Percentiles rank a stretch among this genome's conserved stretches.
phyloP scores from a whole-genome alignment of 306 rosid genomes.

The Trifolium repens region DNA sequence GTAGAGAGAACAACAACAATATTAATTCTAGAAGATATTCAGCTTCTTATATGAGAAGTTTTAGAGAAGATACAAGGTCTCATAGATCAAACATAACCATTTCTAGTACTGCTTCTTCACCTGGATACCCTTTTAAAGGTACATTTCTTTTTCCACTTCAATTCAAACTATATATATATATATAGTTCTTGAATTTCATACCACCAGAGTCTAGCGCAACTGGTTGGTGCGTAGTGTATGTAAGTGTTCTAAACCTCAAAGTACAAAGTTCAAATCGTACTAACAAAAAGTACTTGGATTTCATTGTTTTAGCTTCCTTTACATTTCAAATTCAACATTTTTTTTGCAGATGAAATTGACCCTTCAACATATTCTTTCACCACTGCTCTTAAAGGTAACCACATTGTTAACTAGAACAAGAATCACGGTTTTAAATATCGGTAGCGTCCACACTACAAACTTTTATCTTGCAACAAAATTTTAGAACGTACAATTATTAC shows the following conservation, averaged over 20 bases:
- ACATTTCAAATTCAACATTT: not conserved
- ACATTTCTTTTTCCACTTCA: not conserved
- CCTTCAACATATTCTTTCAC: conserved; percentile 95
- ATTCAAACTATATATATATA: conserved; percentile 3
- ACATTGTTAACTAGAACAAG: conserved; percentile 1
- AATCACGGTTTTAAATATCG: not conserved
- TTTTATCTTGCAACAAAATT: not conserved
- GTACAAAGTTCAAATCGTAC: not conserved
- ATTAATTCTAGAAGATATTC: conserved; percentile 70
- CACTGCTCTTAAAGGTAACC: conserved; percentile 81
- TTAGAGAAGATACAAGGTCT: conserved; percentile 87
- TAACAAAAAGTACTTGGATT: not conserved
- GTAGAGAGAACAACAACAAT: conserved; percentile 48
- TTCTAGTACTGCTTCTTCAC: conserved; percentile 94
- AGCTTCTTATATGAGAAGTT: conserved; percentile 86
- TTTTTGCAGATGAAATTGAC: conserved; percentile 86
- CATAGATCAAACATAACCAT: conserved; percentile 79
- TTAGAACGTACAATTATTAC: not conserved
- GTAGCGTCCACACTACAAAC: not conserved
- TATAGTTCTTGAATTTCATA: not conserved
- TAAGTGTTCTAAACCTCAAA: not conserved
- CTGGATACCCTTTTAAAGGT: conserved; percentile 87
- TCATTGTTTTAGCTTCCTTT: conserved; percentile 8
- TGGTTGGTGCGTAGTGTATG: not conserved
- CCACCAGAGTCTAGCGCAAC: not conserved